Evolutionary conservation across 2,329 filamentous ascomycete genomes (phyloP).

Genomic region (Lasiodiplodia theobromae): DNA sequence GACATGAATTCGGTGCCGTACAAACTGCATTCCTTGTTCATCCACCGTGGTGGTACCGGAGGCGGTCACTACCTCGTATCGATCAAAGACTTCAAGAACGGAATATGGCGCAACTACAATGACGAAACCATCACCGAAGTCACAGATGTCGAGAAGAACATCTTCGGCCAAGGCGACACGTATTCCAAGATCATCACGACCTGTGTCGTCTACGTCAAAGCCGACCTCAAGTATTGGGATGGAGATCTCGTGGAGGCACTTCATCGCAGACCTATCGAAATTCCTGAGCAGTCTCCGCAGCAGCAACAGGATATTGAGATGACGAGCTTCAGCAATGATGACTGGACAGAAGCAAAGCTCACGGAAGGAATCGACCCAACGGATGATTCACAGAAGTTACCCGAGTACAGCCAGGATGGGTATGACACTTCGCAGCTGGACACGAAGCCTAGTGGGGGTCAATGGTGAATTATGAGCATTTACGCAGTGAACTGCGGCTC

Average conservation of each 20-base stretch:
- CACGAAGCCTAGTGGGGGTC: conserved; percentile 13
- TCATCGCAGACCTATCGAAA: conserved; percentile 10
- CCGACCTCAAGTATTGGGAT: conserved; percentile 23
- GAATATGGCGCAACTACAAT: conserved; percentile 93
- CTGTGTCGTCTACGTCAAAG: conserved; percentile 28
- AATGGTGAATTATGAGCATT: background rate
- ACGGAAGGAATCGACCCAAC: conserved; percentile 18
- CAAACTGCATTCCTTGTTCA: conserved; percentile 88
- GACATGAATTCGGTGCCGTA: conserved; percentile 74
- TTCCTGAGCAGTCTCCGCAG: background rate
- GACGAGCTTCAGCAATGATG: conserved; percentile 21
- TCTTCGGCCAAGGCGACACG: conserved; percentile 25
- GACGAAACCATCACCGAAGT: conserved; percentile 80
- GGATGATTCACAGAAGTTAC: background rate
- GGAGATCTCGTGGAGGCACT: conserved; percentile 24
- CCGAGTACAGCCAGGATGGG: conserved; percentile 3
- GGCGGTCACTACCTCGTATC: conserved; percentile 96
- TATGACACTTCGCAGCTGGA: conserved; percentile 21
- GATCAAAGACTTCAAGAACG: conserved; percentile 84
- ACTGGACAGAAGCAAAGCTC: background rate
- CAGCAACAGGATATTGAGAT: conserved; percentile 19
- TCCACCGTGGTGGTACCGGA: conserved; percentile 73
- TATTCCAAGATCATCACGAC: conserved; percentile 25
- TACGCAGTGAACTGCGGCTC: background rate
- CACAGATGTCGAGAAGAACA: conserved; percentile 26